These are phyloP conservation scores for Globisporangium heterothallicum DNA, from an alignment of 352 stramenopile genomes.

Conservation along the genomic window DNA sequence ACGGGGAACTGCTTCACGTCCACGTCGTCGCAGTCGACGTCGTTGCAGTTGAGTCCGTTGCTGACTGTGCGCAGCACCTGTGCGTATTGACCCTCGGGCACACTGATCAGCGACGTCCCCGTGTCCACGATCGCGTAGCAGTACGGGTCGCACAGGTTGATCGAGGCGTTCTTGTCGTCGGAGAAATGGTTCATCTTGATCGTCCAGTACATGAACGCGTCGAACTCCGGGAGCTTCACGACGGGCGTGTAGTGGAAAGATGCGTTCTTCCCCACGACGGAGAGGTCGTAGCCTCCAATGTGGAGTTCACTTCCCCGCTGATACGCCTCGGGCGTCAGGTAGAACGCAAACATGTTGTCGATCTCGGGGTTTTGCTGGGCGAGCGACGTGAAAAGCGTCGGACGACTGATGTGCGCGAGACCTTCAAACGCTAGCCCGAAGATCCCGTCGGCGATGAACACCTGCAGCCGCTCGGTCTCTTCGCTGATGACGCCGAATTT, in stretches of 20 bases:
- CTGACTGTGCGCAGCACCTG: conserved; percentile 61
- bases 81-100: conserved; percentile 66
- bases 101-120: conserved; percentile 81
- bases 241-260: conserved; percentile 87
- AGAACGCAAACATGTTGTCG: conserved; percentile 87
- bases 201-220: conserved; percentile 84
- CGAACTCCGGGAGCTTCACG: conserved; percentile 73
- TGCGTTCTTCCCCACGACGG: conserved; percentile 69
- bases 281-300: conserved; percentile 82
- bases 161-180: background rate
- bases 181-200: conserved; percentile 72
- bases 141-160: conserved; percentile 68
- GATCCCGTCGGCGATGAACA: conserved; percentile 86
- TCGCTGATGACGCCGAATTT: conserved; percentile 68
- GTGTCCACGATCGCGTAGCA: conserved; percentile 89
- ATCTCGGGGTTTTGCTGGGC: conserved; percentile 59
- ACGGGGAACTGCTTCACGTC: conserved; percentile 51
- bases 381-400: conserved; percentile 75
- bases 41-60: conserved; percentile 52
- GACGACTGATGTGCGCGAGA: conserved; percentile 82
- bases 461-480: conserved; percentile 66
- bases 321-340: conserved; percentile 76
- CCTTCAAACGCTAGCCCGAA: conserved; percentile 81
- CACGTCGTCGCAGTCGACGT: conserved; percentile 56
- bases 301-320: conserved; percentile 66